Conservation (phyloP, 169 alveolate genomes). For the Eimeria praecox region DNA sequence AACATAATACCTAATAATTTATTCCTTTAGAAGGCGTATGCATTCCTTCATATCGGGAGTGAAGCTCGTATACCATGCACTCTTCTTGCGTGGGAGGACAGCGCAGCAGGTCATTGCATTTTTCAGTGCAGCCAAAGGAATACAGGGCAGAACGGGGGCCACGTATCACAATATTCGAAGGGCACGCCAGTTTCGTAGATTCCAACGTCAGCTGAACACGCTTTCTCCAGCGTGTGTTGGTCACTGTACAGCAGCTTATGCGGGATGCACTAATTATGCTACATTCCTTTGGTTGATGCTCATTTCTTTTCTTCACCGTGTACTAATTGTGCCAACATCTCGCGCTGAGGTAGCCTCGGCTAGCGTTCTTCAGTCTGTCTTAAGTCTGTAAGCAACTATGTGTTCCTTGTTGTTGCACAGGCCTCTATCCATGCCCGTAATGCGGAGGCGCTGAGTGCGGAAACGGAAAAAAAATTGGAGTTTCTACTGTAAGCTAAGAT, state of each 20-base stretch:
- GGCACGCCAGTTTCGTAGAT: background rate
- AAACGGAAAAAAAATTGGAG: background rate
- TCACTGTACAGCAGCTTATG: background rate
- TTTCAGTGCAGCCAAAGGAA: background rate
- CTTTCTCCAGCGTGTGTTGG: background rate
- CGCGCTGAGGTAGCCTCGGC: background rate
- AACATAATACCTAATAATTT: background rate
- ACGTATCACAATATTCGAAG: background rate
- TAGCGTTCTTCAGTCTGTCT: background rate
- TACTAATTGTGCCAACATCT: background rate
- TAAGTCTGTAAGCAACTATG: background rate
- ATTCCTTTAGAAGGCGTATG: background rate
- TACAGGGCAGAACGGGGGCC: background rate
- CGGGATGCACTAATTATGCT: background rate
- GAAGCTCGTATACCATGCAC: background rate
- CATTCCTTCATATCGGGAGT: background rate
- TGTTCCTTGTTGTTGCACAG: background rate
- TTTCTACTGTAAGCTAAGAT: background rate
- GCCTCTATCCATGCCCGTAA: constrained; percentile 31
- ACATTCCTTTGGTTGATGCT: background rate
- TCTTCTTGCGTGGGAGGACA: background rate
- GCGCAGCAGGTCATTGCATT: background rate
- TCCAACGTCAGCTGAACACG: background rate
- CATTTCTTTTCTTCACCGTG: background rate
- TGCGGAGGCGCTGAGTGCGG: constrained; percentile 11